These are phyloP conservation scores for Mortierella sp. DNA, from an alignment of 371 early-diverging fungal species.

Conservation along the genomic window DNA sequence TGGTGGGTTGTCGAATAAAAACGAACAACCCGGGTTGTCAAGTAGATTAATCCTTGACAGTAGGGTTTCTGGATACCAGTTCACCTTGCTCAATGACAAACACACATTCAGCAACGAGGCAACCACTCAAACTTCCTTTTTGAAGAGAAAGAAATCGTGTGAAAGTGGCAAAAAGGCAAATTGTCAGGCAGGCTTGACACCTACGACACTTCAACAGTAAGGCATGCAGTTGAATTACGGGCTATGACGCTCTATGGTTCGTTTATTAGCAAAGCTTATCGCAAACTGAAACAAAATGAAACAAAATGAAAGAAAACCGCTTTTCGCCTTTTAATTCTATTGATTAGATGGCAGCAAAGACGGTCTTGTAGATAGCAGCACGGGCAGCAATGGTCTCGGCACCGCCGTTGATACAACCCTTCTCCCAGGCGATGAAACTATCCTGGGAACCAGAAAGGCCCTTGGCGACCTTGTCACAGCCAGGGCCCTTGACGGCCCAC, in stretches of 20 bases:
- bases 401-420: constrained; percentile 38
- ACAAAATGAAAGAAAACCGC: neutral
- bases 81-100: too few species aligned
- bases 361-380: constrained; percentile 23
- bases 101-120: too few species aligned
- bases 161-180: too few species aligned
- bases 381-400: constrained; percentile 21
- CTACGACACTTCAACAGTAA: too few species aligned
- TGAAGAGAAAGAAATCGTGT: too few species aligned
- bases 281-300: neutral
- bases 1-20: neutral
- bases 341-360: neutral
- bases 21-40: neutral
- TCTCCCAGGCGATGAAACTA: constrained; percentile 36
- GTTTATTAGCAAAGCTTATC: too few species aligned
- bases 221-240: too few species aligned
- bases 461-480: constrained; percentile 23
- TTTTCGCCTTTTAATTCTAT: neutral
- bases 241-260: too few species aligned
- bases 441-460: constrained; percentile 13
- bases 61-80: too few species aligned
- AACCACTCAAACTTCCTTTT: too few species aligned
- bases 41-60: too few species aligned
- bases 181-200: too few species aligned
- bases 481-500: constrained; percentile 43